Evolutionary conservation across 1,284 basidiomycete species (phyloP).

Genomic region (Fomitopsis betulina): DNA sequence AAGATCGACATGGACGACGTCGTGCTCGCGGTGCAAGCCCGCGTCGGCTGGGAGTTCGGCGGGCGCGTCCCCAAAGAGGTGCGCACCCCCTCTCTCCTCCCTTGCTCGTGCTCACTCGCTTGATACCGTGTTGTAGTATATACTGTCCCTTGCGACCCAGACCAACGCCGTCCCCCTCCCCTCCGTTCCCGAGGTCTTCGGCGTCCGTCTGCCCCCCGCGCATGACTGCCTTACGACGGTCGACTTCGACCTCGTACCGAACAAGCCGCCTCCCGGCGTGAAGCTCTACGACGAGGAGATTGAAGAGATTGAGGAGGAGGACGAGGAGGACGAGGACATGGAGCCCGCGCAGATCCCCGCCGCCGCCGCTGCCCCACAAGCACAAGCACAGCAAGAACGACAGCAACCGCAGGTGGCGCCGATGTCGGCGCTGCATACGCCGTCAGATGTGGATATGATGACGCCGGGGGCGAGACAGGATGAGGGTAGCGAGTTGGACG

Average conservation of each 20-base stretch:
- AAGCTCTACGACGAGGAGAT: constrained; percentile 75
- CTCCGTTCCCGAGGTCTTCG: constrained; percentile 92
- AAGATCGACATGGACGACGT: constrained; percentile 91
- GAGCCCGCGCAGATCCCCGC: constrained; percentile 43
- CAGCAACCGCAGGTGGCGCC: constrained; percentile 36
- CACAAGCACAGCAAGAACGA: constrained; percentile 9
- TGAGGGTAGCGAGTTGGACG: constrained; percentile 62
- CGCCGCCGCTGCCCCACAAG: constrained; percentile 7
- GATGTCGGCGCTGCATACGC: constrained; percentile 54
- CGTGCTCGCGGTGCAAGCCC: constrained; percentile 85
- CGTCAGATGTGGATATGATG: constrained; percentile 63
- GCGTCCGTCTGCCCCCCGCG: constrained; percentile 81
- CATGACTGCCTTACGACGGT: constrained; percentile 85
- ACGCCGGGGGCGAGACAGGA: constrained; percentile 43
- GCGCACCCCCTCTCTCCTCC: constrained; percentile 21
- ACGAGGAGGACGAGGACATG: constrained; percentile 63
- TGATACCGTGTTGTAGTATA: constrained; percentile 55
- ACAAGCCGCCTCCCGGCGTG: constrained; percentile 71
- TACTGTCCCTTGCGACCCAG: constrained; percentile 84
- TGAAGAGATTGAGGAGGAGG: constrained; percentile 71
- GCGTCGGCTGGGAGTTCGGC: constrained; percentile 93
- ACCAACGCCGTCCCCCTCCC: constrained; percentile 90
- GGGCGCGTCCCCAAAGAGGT: constrained; percentile 96
- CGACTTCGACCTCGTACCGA: constrained; percentile 92
- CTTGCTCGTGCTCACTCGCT: not conserved